A percentile compares a stretch with the other conserved stretches of the same genome.
Conservation (phyloP, 805 yeast species). For the Saccharomyces mikatae region DNA sequence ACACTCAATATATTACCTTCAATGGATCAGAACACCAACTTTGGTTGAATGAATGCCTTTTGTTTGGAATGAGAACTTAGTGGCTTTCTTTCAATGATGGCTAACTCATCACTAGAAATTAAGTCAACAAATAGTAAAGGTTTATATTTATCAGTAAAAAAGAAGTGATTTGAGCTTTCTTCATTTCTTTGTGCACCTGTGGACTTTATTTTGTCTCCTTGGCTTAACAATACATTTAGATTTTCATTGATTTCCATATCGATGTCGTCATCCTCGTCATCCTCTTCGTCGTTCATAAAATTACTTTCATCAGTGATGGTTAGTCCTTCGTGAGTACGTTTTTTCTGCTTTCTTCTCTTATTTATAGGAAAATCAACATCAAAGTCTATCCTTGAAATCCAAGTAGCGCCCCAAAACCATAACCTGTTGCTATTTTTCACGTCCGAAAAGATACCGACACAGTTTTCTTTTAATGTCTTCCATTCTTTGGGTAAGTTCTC, state of each 20-base stretch:
- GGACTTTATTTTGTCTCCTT: conserved; percentile 8
- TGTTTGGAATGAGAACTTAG: conserved; percentile 43
- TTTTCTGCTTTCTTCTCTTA: conserved; percentile 27
- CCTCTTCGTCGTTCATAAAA: conserved; percentile 28
- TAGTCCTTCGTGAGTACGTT: conserved; percentile 37
- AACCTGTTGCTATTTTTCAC: conserved; percentile 35
- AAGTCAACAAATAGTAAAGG: conserved; percentile 57
- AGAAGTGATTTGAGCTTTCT: conserved; percentile 44
- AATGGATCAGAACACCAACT: conserved; percentile 37
- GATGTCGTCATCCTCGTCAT: conserved; percentile 26
- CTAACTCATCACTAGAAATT: conserved; percentile 47
- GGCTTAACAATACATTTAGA: conserved; percentile 5
- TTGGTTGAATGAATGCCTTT: conserved; percentile 59
- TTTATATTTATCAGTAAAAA: conserved; percentile 68
- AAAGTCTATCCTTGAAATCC: conserved; percentile 72
- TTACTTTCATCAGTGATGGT: conserved; percentile 36
- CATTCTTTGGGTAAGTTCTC: conserved; percentile 67
- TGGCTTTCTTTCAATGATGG: conserved; percentile 71
- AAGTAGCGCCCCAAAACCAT: conserved; percentile 85
- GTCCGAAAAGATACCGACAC: conserved; percentile 61
- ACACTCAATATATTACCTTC: not conserved
- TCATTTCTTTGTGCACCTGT: conserved; percentile 20
- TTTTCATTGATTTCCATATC: conserved; percentile 19
- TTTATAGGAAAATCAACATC: conserved; percentile 45
- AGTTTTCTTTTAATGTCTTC: conserved; percentile 49